A percentile compares a stretch with the other conserved stretches of the same genome.
These are phyloP conservation scores for Bolboschoenus planiculmis DNA, from an alignment of 176 grass and related monocot genomes.

Conservation along the genomic window DNA sequence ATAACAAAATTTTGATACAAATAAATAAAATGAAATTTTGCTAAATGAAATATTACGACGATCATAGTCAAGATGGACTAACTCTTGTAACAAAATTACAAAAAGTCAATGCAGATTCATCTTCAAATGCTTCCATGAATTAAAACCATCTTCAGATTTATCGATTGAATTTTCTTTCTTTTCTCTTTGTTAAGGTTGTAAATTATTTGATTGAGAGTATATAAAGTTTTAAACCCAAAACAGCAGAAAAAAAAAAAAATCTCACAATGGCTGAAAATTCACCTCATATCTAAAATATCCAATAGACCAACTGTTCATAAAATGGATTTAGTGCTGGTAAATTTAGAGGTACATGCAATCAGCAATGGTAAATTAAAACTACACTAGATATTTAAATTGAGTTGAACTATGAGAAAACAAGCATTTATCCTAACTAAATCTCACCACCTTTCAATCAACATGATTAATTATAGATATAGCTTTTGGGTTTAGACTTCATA, in stretches of 20 bases:
- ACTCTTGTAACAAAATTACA: background rate
- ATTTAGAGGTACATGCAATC: background rate
- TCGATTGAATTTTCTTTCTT: background rate
- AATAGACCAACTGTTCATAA: background rate
- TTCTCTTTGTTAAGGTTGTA: background rate
- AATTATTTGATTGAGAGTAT: background rate
- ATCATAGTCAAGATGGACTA: background rate
- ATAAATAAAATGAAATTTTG: background rate
- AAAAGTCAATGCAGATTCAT: background rate
- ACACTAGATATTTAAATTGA: background rate
- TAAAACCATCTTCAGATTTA: background rate
- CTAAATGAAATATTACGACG: background rate
- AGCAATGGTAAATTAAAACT: background rate
- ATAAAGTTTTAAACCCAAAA: background rate
- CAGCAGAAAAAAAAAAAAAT: background rate
- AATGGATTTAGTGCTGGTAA: background rate
- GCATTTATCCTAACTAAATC: background rate
- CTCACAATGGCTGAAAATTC: background rate
- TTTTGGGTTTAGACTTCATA: background rate
- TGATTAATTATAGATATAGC: background rate
- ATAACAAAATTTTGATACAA: background rate
- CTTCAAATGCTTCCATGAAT: background rate
- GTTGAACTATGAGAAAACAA: background rate
- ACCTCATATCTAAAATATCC: background rate
- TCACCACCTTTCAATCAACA: background rate